Base-by-base conservation (phyloP, 805 yeast genomes). In the Zygoascus flipseniorum region DNA sequence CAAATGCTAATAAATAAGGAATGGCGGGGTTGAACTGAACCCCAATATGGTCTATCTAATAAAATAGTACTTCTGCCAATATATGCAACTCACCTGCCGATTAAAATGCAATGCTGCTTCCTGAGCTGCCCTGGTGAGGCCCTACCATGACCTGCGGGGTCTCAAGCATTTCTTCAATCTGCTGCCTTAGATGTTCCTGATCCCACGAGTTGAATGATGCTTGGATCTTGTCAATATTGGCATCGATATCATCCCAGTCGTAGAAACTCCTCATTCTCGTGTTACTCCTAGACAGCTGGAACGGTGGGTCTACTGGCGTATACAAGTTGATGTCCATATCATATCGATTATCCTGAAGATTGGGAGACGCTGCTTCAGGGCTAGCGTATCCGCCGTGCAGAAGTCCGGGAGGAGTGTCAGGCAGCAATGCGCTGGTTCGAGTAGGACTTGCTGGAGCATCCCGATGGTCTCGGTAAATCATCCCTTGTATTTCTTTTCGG, bases 231-330 rank as follows among this genome's bases (percentile, higher is more conserved):
- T 47, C 52, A 16, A 54, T 42, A 42, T 52, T 55, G 14, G 56
- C 45, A 8, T 11, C 41, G 31, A 53, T 53, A 31, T 50, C 51
- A 23, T 55, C 56, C 58, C 58, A 55, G 14, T 55, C 54, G 37
- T 55, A 55, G 45, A 42, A 19, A 18, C 44, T 42, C 44, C 13
- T 42, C 44, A 18, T 42, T 42, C 44, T 42, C 11, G 44, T 42
- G 20, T 11, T 16, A 14, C 8, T n/a, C n/a, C n/a, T 14, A 37
- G 42, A 16, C 18, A 14, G 18, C 18, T 37, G 5, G 8, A 5
- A 5, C 18, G n/a, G 42, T 37, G 18, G 42, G 8, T 37, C 42
- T 8, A 37, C 42, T 37, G 42, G 28, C 28, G 28, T 23, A 23
- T 23, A 23, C 28, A 23, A 23, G 6, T 23, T 23, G 28, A 23